These are phyloP conservation scores for Trichophyton simii DNA, from an alignment of 2,329 filamentous ascomycete genomes.

Conservation along the genomic window DNA sequence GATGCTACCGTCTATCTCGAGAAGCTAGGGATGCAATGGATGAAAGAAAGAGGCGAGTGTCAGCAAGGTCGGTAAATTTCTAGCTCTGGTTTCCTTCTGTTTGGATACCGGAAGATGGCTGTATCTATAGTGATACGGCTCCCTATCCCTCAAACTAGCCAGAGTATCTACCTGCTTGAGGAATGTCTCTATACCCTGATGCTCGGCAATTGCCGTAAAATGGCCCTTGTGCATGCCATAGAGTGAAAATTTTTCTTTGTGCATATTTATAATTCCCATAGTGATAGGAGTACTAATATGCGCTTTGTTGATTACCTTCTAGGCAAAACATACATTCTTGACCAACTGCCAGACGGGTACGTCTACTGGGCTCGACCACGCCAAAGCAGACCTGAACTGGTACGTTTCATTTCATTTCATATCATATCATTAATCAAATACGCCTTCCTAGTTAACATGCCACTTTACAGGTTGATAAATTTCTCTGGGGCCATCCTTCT, in stretches of 20 bases:
- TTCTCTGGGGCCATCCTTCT: conserved; percentile 45
- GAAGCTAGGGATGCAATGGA: conserved; percentile 38
- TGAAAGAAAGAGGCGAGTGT: conserved; percentile 31
- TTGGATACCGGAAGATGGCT: background rate
- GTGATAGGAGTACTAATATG: background rate
- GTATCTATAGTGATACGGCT: background rate
- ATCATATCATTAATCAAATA: background rate
- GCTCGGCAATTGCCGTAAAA: background rate
- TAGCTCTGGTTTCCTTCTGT: background rate
- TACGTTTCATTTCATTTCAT: conserved; percentile 15
- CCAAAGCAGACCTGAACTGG: conserved; percentile 22
- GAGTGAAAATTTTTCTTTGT: background rate
- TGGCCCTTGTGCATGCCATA: background rate
- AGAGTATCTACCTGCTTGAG: background rate
- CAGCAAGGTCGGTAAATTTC: conserved; percentile 22
- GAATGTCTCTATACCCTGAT: background rate
- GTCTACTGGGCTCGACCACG: conserved; percentile 39
- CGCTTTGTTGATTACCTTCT: background rate
- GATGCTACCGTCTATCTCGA: conserved; percentile 33
- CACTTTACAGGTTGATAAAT: conserved; percentile 37
- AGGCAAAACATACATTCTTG: conserved; percentile 34
- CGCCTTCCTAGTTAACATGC: background rate
- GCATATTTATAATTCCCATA: background rate
- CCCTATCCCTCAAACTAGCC: background rate
- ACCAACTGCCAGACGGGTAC: conserved; percentile 44